These are phyloP conservation scores for Nicotiana paniculata DNA, from an alignment of 257 asterid genomes.

Conservation along the genomic window DNA sequence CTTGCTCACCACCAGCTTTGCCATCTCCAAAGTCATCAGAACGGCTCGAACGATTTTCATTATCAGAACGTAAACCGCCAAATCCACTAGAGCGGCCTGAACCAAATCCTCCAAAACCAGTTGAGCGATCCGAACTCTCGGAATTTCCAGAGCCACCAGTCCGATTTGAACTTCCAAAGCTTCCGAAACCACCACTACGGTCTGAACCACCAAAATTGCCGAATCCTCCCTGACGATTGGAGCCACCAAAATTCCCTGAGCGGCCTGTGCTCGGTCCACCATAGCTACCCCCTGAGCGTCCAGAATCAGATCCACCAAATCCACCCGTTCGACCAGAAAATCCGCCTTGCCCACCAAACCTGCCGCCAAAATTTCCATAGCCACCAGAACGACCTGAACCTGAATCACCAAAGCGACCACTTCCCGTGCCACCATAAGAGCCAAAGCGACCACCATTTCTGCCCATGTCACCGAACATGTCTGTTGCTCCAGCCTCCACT, in stretches of 20 bases:
- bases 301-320: slow-evolving; percentile 44
- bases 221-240: slow-evolving; percentile 33
- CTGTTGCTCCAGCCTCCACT: slow-evolving; percentile 49
- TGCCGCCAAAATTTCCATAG: slow-evolving; percentile 32
- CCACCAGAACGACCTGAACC: slow-evolving; percentile 63
- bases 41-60: background rate
- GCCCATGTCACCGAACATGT: slow-evolving; percentile 43
- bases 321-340: slow-evolving; percentile 29
- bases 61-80: background rate
- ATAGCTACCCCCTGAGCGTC: slow-evolving; percentile 28
- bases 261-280: slow-evolving; percentile 6
- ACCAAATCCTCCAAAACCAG: slow-evolving; percentile 31
- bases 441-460: slow-evolving; percentile 44
- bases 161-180: slow-evolving; percentile 31
- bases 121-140: slow-evolving; percentile 29
- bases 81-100: slow-evolving; percentile 8
- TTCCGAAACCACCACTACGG: slow-evolving; percentile 41
- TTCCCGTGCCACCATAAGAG: slow-evolving; percentile 30
- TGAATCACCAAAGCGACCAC: slow-evolving; percentile 61
- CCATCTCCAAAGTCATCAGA: slow-evolving; percentile 17
- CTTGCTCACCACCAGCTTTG: slow-evolving; percentile 14
- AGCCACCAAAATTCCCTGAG: slow-evolving; percentile 13
- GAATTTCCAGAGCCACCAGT: slow-evolving; percentile 44
- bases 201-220: slow-evolving; percentile 41
- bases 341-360: slow-evolving; percentile 30